Base-by-base conservation (phyloP, 441 rosid genomes). In the Geranium incanum region DNA sequence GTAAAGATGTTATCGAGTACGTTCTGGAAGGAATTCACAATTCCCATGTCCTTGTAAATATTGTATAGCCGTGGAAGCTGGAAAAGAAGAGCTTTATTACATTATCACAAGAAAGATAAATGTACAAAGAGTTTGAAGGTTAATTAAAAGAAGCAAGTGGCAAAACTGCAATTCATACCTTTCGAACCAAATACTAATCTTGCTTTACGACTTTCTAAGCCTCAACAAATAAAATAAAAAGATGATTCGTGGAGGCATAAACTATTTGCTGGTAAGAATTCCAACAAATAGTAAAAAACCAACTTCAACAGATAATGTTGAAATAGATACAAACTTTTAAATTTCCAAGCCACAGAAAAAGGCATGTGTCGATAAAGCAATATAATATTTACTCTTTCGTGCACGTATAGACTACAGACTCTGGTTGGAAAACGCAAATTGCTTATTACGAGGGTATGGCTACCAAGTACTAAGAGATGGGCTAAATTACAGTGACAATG, bases 21-120 rank as follows among this genome's bases (percentile, higher is more conserved):
- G 81, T 93, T 95, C 82, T 95, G 99, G 78, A 95, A 95, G 19
- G 98, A 95, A 60, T 95, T 95, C 82, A 95, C 98, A 15, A 95
- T 95, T 66, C 99, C 99, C 98, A 95, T 93, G 19, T 95, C 98
- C 86, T 93, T 95, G 93, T 95, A 95, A 0, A 95, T 67, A 64
- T 95, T 95, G 86, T 95, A 95, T 71, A 95, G 84, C 68, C 99
- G 86, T 71, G 99, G 99, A 76, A 95, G 91, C 99, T 95, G 90
- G 73, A 80, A 82, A 71, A 36, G 66, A 23, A 68, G 37, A 59
- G 45, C 36, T 63, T 0, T 13, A 66, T 19, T 36, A 71, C 19
- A 19, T 57, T 57, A 57, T 18, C 70, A 68, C 21, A 36, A 16
- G 39, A 6, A 67, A 39, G 71, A 21, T 15, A 48, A 1, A 28